These are phyloP conservation scores for Zasmidium citrigriseum DNA, from an alignment of 2,329 filamentous ascomycete species.

Conservation along the genomic window DNA sequence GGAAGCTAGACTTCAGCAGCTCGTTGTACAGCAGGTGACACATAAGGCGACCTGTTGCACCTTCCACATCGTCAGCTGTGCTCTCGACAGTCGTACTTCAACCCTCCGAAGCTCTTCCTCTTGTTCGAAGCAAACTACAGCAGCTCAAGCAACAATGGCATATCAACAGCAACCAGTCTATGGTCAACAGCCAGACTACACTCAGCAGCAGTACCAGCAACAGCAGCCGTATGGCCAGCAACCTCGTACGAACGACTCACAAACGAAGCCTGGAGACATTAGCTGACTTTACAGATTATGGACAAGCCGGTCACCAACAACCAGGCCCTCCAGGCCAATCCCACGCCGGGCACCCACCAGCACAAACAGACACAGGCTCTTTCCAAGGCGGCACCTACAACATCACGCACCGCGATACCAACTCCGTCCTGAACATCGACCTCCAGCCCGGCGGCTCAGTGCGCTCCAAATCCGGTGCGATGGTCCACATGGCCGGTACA, in stretches of 20 bases:
- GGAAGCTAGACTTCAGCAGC: not conserved
- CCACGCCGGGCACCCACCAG: not conserved
- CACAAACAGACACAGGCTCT: constrained; percentile 68
- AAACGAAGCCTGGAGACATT: not conserved
- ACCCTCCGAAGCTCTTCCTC: not conserved
- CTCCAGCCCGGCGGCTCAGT: constrained; percentile 83
- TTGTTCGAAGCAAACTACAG: not conserved
- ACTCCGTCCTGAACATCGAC: constrained; percentile 83
- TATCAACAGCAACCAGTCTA: constrained; percentile 4
- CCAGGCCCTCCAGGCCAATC: not conserved
- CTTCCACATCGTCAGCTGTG: not conserved
- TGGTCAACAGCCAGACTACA: not conserved
- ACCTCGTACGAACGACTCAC: not conserved
- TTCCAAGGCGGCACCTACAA: constrained; percentile 93
- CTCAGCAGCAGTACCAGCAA: constrained; percentile 1
- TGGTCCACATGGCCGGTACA: constrained; percentile 90
- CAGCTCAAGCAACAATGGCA: not conserved
- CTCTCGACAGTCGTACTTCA: not conserved
- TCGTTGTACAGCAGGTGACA: not conserved
- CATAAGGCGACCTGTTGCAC: not conserved
- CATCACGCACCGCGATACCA: constrained; percentile 85
- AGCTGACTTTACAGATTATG: not conserved
- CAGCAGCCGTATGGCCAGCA: constrained; percentile 6
- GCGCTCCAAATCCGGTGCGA: constrained; percentile 74
- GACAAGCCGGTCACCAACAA: not conserved